Percentiles rank a stretch among this genome's conserved stretches.
Conservation (phyloP, 371 early-diverging fungal genomes). For the Syncephalis plumigaleata region DNA sequence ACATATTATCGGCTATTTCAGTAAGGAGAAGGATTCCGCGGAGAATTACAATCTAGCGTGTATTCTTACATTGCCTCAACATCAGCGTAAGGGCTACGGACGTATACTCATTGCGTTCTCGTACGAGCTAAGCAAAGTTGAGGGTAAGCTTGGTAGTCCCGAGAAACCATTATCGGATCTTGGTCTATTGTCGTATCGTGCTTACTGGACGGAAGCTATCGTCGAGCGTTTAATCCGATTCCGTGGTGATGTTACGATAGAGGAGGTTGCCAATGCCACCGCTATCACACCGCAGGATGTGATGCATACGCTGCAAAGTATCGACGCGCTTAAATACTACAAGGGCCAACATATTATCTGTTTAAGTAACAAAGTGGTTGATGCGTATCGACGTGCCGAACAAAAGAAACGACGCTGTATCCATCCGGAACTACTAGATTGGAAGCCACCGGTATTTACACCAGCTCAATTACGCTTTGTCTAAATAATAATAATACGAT, state of each 20-base stretch:
- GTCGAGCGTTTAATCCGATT: constrained; percentile 8
- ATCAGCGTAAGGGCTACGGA: constrained; percentile 97
- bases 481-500: no score
- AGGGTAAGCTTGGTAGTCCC: constrained; percentile 82
- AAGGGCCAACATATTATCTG: constrained; percentile 84
- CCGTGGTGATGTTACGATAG: constrained; percentile 19
- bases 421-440: constrained; percentile 51
- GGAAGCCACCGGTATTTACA: constrained; percentile 65
- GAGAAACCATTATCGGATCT: constrained; percentile 98
- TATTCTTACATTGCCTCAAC: constrained; percentile 88
- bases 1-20: constrained; percentile 98
- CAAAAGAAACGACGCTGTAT: constrained; percentile 52
- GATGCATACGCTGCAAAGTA: constrained; percentile 42
- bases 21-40: constrained; percentile 93
- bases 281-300: constrained; percentile 56
- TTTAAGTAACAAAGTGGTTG: constrained; percentile 69
- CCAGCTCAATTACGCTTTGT: constrained; percentile 46
- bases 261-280: constrained; percentile 36
- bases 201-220: constrained; percentile 58
- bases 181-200: constrained; percentile 81
- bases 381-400: constrained; percentile 49
- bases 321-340: constrained; percentile 88
- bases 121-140: constrained; percentile 75
- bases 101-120: constrained; percentile 93
- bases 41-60: constrained; percentile 96